Evolutionary conservation across 345 rosid genomes (phyloP), one percentile per base, ranked within the genome.

Genomic region (Brassica nigra): DNA sequence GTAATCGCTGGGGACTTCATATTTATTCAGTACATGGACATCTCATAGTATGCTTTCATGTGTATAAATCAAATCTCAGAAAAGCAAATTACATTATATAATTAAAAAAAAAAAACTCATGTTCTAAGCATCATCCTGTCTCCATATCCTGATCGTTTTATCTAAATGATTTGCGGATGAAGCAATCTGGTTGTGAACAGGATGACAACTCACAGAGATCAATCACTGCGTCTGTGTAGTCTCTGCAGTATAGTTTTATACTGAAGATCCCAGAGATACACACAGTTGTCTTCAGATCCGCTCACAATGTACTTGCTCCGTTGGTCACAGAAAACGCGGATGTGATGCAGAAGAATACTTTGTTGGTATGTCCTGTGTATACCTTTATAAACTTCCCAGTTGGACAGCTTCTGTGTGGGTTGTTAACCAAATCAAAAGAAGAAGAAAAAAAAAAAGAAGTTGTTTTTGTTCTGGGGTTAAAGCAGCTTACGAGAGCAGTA

Each of bases 251-350:
- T 81, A 18, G 90, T 91, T 82, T 88, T 93, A 74, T 81, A 86
- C 80, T 95, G 99, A 58, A 95, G 89, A 88, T 95, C 96, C 99
- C 99, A 95, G 20, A 95, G 59, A 81, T 92, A 95, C 34, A 95
- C 89, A 69, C 97, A 91, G 8, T 86, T 86, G 61, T 93, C 99
- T 77, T 95, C 99, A 4, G 99, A 95, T 37, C 98, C 98, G 27
- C 98, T 93, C n/a, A 95, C 97, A 34, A 95, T 95, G 73, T 88
- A 95, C 70, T 93, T 95, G 54, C 96, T 18, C 18, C 99, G 30
- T 87, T 90, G 4, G 98, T 95, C 55, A 95, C 99, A 0, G 99
- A 91, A 84, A 95, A 95, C n/a, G 99, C 91, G 1, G 99, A 84
- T 66, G 92, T 91, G 72, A 91, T 79, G 77, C 98, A 95, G 82